Evolutionary conservation across 805 yeast genomes (phyloP).

Genomic region (Metahyphopichia silvanorum): DNA sequence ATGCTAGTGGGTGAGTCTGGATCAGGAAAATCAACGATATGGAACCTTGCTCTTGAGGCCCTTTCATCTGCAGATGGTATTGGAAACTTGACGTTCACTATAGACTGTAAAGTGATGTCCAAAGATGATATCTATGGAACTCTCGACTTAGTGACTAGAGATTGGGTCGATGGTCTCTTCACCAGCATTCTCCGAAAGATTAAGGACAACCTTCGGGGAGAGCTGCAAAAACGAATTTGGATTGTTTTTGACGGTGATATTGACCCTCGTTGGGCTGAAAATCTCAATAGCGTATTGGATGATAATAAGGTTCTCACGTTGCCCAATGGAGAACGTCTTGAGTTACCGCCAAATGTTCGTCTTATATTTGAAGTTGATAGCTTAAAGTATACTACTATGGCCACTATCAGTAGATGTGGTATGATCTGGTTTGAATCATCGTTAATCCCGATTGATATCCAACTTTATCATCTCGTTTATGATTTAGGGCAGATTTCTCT

Average conservation of each 20-base stretch:
- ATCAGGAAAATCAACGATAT: conserved; percentile 63
- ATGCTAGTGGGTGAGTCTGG: conserved; percentile 80
- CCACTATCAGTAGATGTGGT: conserved; percentile 91
- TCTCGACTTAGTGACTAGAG: conserved; percentile 73
- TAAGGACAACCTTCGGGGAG: conserved; percentile 56
- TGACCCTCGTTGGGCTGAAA: conserved; percentile 93
- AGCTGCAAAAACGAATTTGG: conserved; percentile 57
- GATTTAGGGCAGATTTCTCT: conserved; percentile 12
- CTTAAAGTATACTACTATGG: conserved; percentile 72
- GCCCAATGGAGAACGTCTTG: conserved; percentile 85
- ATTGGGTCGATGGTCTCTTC: conserved; percentile 89
- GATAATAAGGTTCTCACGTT: conserved; percentile 79
- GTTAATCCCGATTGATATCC: conserved; percentile 13
- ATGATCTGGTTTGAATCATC: conserved; percentile 66
- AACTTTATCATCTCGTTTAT: conserved; percentile 12
- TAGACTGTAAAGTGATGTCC: conserved; percentile 74
- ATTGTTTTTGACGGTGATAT: conserved; percentile 88
- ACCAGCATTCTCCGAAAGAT: conserved; percentile 64
- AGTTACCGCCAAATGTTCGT: conserved; percentile 59
- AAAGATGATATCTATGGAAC: conserved; percentile 69
- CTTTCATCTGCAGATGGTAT: conserved; percentile 28
- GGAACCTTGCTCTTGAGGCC: conserved; percentile 48
- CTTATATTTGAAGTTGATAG: conserved; percentile 75
- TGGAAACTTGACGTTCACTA: conserved; percentile 39
- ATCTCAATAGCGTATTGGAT: conserved; percentile 84